phyloP scores from a whole-genome alignment of 352 stramenopile genomes.

The Phytophthora pseudosyringae region DNA sequence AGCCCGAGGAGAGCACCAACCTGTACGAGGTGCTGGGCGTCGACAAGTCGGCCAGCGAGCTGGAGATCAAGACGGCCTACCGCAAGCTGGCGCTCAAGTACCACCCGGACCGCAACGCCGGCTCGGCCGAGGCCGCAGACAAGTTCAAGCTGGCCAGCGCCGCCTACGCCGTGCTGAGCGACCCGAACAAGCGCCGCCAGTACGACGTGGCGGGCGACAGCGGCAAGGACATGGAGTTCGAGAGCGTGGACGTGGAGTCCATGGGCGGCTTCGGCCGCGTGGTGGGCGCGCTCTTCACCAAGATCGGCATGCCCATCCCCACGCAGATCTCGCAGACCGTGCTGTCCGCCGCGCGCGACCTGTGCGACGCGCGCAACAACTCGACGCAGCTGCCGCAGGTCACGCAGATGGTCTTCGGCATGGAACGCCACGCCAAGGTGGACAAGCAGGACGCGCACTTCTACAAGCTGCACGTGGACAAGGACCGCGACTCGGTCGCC shows the following conservation, averaged over 20 bases:
- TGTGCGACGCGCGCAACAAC: slow-evolving; percentile 81
- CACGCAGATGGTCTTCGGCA: slow-evolving; percentile 71
- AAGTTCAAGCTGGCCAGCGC: slow-evolving; percentile 88
- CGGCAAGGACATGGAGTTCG: slow-evolving; percentile 82
- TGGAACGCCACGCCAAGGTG: slow-evolving; percentile 75
- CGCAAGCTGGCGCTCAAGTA: slow-evolving; percentile 91
- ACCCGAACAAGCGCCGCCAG: slow-evolving; percentile 89
- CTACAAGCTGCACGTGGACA: slow-evolving; percentile 79
- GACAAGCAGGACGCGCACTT: slow-evolving; percentile 92
- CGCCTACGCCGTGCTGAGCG: slow-evolving; percentile 86
- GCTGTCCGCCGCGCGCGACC: slow-evolving; percentile 74
- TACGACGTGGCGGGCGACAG: slow-evolving; percentile 81
- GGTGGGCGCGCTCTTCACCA: slow-evolving; percentile 87
- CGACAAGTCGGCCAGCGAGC: slow-evolving; percentile 84
- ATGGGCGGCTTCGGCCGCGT: slow-evolving; percentile 87
- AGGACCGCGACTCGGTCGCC: slow-evolving; percentile 77
- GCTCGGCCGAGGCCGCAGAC: slow-evolving; percentile 76
- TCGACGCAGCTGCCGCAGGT: slow-evolving; percentile 62
- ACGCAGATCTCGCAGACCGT: slow-evolving; percentile 89
- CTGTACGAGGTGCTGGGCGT: slow-evolving; percentile 92
- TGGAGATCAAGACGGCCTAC: slow-evolving; percentile 92
- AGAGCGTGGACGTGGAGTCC: slow-evolving; percentile 84
- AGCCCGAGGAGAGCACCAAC: slow-evolving; percentile 69
- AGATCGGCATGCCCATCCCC: slow-evolving; percentile 89
- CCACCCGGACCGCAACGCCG: slow-evolving; percentile 89